Percentiles rank a stretch among this genome's conserved stretches.
Evolutionary conservation across 2,329 filamentous ascomycete genomes (phyloP).

Genomic region (Ascocoryne sarcoides): DNA sequence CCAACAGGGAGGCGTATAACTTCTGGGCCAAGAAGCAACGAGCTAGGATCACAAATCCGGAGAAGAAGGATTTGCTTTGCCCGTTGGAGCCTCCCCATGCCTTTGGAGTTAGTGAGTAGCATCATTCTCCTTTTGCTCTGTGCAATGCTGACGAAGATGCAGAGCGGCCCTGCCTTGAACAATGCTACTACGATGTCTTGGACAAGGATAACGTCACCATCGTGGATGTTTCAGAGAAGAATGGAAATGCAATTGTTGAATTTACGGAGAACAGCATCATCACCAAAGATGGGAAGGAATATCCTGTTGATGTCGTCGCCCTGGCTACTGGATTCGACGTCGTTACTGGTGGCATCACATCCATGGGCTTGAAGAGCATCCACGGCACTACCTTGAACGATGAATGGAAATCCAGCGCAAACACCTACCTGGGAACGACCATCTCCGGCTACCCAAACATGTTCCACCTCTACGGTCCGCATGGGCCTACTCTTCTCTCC

Average conservation of each 20-base stretch:
- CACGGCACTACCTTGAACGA: slow-evolving; percentile 31
- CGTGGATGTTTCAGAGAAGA: slow-evolving; percentile 33
- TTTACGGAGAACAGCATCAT: slow-evolving; percentile 31
- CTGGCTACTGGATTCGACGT: slow-evolving; percentile 31
- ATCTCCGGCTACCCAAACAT: slow-evolving; percentile 40
- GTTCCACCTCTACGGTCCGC: slow-evolving; percentile 46
- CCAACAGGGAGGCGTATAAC: slow-evolving; percentile 32
- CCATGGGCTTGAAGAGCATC: slow-evolving; percentile 37
- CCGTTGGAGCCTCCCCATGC: slow-evolving; percentile 25
- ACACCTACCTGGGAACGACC: slow-evolving; percentile 38
- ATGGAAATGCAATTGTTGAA: slow-evolving; percentile 34
- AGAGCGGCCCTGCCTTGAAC: slow-evolving; percentile 36
- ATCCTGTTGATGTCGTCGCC: slow-evolving; percentile 25
- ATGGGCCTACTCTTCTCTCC: slow-evolving; percentile 45
- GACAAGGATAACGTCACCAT: slow-evolving; percentile 37
- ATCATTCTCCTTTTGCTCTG: too few relatives aligned
- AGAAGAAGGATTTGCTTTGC: slow-evolving; percentile 19
- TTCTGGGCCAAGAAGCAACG: slow-evolving; percentile 35
- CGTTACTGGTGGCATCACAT: slow-evolving; percentile 35
- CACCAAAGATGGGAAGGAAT: slow-evolving; percentile 20
- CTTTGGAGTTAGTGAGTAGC: slow-evolving; percentile 39
- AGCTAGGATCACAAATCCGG: slow-evolving; percentile 20
- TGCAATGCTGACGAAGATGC: too few relatives aligned
- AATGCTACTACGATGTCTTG: slow-evolving; percentile 40
- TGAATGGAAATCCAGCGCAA: slow-evolving; percentile 35